Evolutionary conservation across 371 early-diverging fungal genomes (phyloP), one percentile per base, ranked within the genome.

Genomic region (Encephalitozoon intestinalis): DNA sequence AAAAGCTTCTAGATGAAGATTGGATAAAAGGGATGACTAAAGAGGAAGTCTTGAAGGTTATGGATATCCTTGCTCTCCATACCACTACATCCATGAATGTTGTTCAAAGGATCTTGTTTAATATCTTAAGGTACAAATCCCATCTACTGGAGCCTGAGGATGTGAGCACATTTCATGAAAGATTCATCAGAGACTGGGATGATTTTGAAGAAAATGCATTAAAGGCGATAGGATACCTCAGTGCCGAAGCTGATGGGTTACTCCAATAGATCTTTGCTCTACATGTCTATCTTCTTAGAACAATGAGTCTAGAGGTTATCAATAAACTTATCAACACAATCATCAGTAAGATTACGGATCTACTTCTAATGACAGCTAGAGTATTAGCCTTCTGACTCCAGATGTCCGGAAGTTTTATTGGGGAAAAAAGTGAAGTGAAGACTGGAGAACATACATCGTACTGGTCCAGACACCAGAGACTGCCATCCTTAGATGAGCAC

Each of bases 141-240:
- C 58, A 58, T 34, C 31, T 58, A 4, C 12, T 68, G 11, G 49
- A 68, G 21, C 25, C 37, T 8, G 28, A 30, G 18, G 68, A 68
- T n/a, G 21, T 49, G 18, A n/a, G 23, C 7, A 30, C 15, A 4
- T 34, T 68, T 25, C 7, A 21, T 46, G 49, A 68, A 21, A 50
- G 6, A 26, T 68, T 49, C 21, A 15, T 1, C 12, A 51, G 37
- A 26, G 49, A 30, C 1, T 68, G 46, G 37, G 7, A 23, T n/a
- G 51, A 68, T 6, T 68, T 68, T 50, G 68, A 68, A 30, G 68
- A 68, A 49, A 50, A 46, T 30, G 34, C 30, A 25, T 4, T 68
- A 21, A 68, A 68, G 31, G 49, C 26, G 8, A 51, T 68, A 2
- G 68, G 68, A 1, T 68, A 68, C 50, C 51, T 68, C 31, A 21